Evolutionary conservation across 2,329 filamentous ascomycete genomes (phyloP), one percentile per base, ranked within the genome.

Genomic region (Fusarium haematococcum): DNA sequence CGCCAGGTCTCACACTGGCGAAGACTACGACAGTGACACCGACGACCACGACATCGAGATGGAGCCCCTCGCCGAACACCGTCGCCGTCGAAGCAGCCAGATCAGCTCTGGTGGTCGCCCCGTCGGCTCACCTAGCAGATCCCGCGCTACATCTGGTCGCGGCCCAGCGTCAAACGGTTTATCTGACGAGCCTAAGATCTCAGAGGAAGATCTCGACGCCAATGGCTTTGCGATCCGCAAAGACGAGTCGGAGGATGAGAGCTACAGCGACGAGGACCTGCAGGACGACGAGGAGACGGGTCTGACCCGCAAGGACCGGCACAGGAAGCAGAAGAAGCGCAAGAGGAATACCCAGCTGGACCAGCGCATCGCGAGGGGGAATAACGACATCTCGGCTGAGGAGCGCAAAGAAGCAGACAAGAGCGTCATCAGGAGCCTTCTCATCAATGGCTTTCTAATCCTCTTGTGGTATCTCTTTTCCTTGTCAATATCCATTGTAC

Each of bases 271-370:
- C 75, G 92, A 95, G 73, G 93, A 93, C 56, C 82, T 94, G 32
- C 91, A 94, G 70, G 94, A 96, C 77, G 95, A 98, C 80, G 95
- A 97, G 84, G 95, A 98, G 87, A 94, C 94, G 3, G 95, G 95
- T 1, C 86, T 98, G 76, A 97, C 94, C 41, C 88, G 89, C 70
- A 89, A 91, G 78, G 93, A 96, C 78, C 90, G 91, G 81, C 88
- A 89, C 75, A 90, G 92, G 80, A 91, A 92, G 77, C 90, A 91
- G 79, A 88, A 88, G 78, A 90, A 90, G 83, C 91, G 91, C 83
- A 88, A 88, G 82, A 88, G 91, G 79, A 93, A 93, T 79, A 92
- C 91, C 14, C 85, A 89, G 73, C 83, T 95, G 67, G 92, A 95
- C 81, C 91, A 94, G 80, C 88, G 93, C 72, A 89, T 95, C 72